Conservation (phyloP, 2,329 filamentous ascomycete genomes). For the Neurospora sp. region DNA sequence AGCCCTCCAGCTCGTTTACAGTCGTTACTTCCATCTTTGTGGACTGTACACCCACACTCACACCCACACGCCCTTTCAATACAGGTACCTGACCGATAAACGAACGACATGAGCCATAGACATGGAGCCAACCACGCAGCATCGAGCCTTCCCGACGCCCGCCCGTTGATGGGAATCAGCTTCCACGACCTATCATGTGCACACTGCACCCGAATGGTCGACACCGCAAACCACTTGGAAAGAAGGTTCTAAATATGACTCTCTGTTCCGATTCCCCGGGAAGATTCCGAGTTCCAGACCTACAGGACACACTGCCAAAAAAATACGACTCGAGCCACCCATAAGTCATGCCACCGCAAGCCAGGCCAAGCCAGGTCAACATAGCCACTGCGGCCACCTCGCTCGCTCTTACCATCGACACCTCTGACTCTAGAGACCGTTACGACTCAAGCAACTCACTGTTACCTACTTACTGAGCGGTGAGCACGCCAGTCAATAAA, state of each 20-base stretch:
- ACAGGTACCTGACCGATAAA: neutral
- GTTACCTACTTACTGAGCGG: neutral
- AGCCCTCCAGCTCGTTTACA: neutral
- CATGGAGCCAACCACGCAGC: neutral
- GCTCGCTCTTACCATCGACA: neutral
- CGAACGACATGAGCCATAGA: neutral
- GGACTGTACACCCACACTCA: neutral
- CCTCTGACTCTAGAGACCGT: neutral
- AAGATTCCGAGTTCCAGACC: neutral
- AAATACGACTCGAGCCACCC: neutral
- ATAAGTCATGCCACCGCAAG: neutral
- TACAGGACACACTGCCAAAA: no score
- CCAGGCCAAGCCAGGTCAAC: neutral
- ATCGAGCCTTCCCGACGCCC: neutral
- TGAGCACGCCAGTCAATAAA: neutral
- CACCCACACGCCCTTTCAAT: neutral
- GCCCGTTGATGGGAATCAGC: neutral
- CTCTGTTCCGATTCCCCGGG: neutral
- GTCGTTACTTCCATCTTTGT: neutral
- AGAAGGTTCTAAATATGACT: neutral
- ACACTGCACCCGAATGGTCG: neutral
- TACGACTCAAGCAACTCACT: neutral
- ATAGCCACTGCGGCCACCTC: neutral
- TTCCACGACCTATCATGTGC: no score
- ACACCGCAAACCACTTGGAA: neutral